phyloP scores from a whole-genome alignment of 75 land plant genomes.

The Chamaecyparis obtusa region DNA sequence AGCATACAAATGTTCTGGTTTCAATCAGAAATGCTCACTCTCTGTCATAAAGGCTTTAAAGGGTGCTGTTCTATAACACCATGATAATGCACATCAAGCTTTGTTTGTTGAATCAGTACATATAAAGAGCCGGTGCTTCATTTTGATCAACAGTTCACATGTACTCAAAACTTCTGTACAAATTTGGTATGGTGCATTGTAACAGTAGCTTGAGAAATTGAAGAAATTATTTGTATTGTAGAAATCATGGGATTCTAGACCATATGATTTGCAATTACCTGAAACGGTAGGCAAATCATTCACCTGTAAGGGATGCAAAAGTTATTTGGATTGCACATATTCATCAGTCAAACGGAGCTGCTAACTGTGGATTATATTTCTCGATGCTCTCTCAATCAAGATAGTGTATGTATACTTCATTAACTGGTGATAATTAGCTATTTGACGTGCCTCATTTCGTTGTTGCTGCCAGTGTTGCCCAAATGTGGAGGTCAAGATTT shows the following conservation, averaged over 20 bases:
- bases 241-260: slow-evolving; percentile 2
- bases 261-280: not conserved
- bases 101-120: slow-evolving; percentile 1
- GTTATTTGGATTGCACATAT: slow-evolving; percentile 3
- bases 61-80: not conserved
- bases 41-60: not conserved
- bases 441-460: slow-evolving; percentile 2
- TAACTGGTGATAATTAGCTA: not conserved
- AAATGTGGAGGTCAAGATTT: not conserved
- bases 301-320: slow-evolving; percentile 4
- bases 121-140: not conserved
- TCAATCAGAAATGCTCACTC: not conserved
- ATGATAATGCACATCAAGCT: not conserved
- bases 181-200: slow-evolving; percentile 5
- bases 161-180: slow-evolving; percentile 5
- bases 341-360: not conserved
- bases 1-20: not conserved
- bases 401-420: slow-evolving; percentile 1
- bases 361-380: not conserved
- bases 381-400: not conserved
- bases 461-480: not conserved
- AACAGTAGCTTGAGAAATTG: slow-evolving; percentile 11
- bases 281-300: not conserved
- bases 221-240: slow-evolving; percentile 8
- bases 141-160: not conserved